Evolutionary conservation across 73 alveolate genomes (phyloP), one percentile per base, ranked within the genome.

Genomic region (Tetrahymena borealis): DNA sequence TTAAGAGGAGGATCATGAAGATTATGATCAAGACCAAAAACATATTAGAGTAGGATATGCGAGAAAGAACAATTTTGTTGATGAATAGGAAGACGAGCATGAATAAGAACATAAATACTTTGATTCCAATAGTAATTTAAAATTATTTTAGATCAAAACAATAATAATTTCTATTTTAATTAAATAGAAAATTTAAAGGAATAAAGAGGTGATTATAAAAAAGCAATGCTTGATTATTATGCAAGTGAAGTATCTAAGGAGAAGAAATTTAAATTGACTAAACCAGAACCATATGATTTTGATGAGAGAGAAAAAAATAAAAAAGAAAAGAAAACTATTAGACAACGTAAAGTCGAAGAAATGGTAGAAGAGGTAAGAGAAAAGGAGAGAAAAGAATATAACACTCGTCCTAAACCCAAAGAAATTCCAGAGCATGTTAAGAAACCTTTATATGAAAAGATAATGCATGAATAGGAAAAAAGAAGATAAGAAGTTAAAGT

Each of bases 221-320:
- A 60, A n/a, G 85, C 85, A 10, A 60, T 60, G 85, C 28, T 60
- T 60, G 95, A 96, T 39, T 96, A 94, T 78, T 94, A 91, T 13
- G 94, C 95, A 12, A 40, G 60, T 37, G 85, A 93, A 40, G 37
- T 41, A 36, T 90, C 94, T 7, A 35, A 78, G 91, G 98, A 91
- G 40, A 60, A 96, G 94, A 32, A 93, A 91, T 91, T 95, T 94
- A 90, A 90, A 24, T 93, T 97, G 38, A 97, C 99, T 18, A 96
- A 95, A 78, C 99, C 99, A 36, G 94, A 91, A 38, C 99, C 99
- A 20, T 97, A 94, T 43, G 42, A 94, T 13, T 97, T 97, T 79
- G 98, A 96, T 42, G 94, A 93, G 35, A 95, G 99, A 93, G 98
- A 96, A 18, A 95, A 94, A 85, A 96, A 91, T n/a, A 96, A 94